phyloP scores from a whole-genome alignment of 805 yeast species.

The Saccharomyces mikatae region DNA sequence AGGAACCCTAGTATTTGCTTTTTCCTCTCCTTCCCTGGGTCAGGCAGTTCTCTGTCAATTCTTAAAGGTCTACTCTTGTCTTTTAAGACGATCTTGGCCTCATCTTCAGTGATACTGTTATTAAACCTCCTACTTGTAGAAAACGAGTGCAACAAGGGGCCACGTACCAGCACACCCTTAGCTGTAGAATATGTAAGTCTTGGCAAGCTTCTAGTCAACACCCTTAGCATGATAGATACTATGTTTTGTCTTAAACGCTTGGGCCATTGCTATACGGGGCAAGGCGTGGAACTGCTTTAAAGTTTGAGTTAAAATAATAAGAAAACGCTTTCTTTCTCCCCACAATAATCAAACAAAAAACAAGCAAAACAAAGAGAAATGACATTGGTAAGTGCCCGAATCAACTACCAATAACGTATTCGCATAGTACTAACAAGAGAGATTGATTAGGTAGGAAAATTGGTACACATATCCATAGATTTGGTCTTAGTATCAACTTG shows the following conservation, averaged over 20 bases:
- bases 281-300: background rate
- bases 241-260: background rate
- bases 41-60: conserved; percentile 75
- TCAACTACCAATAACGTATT: background rate
- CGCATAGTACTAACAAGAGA: background rate
- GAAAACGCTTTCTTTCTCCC: background rate
- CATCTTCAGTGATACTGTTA: conserved; percentile 2
- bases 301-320: background rate
- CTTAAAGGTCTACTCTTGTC: conserved; percentile 40
- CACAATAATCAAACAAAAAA: background rate
- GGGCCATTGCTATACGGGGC: background rate
- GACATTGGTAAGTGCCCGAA: background rate
- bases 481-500: conserved; percentile 56
- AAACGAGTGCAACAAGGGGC: background rate
- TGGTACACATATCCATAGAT: conserved; percentile 51
- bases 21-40: conserved; percentile 52
- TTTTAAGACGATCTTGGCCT: conserved; percentile 13
- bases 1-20: conserved; percentile 48
- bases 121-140: background rate
- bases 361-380: background rate
- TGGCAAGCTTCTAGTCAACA: background rate
- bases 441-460: conserved; percentile 39
- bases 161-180: conserved; percentile 2
- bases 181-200: conserved; percentile 3
- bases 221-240: conserved; percentile 5